Base-by-base conservation (phyloP, 2,329 filamentous ascomycete species). In the Diaporthe aspalathi region DNA sequence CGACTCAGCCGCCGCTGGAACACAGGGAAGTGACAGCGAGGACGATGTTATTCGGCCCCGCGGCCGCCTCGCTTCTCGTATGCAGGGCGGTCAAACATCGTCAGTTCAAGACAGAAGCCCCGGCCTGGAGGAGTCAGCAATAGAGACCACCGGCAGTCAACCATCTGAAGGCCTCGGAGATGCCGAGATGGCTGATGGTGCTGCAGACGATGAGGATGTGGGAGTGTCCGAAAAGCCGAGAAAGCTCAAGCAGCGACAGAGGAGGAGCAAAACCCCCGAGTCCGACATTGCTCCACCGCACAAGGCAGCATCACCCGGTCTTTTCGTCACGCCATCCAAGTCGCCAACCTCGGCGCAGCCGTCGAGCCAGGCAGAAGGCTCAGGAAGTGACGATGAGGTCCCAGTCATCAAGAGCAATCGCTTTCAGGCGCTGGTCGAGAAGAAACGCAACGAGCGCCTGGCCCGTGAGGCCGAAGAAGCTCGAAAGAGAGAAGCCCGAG, bases 391-490 rank as follows among this genome's bases (percentile, higher is more conserved):
- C 27, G 81, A 82, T 12, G 85, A 88, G 8, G 71, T 88, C 1
- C 84, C 88, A 7, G 73, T 81, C 14, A 73, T 81, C 68, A 83
- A 86, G 72, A 87, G 89, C 62, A 84, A 88, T 50, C 89, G 91
- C 6, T 91, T 97, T 76, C 85, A 90, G 73, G 92, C 91, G 9
- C 87, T 97, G 0, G 88, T 96, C 14, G 90, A 90, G 56, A 88
- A 90, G 76, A 96, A 95, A 77, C 89, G 91, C 63, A 87, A 91
- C 73, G 92, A 96, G 78, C 88, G 92, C 9, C 83, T 91, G 45
- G 91, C 89, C 5, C 89, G 86, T 66, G 92, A 96, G 76, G 89
- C 88, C 24, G 86, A 87, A 73, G 84, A 87, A 71, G 86, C 85
- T 67, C 83, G 82, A 43, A 84, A 86, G 73, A 81, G 81, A 24